Conservation (phyloP, 306 rosid genomes). For the Corylus avellana region DNA sequence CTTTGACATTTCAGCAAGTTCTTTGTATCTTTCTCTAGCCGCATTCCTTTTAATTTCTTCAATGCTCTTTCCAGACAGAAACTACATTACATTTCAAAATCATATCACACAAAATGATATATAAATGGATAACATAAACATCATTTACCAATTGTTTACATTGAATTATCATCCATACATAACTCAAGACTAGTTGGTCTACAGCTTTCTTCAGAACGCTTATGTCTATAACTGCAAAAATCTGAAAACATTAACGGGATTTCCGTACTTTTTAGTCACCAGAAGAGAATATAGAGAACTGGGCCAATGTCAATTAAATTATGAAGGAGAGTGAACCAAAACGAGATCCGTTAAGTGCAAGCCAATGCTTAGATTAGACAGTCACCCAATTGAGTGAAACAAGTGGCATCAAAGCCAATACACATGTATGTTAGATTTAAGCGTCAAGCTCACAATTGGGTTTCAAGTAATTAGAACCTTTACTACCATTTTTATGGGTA, state of each 20-base stretch:
- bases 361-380: too few species aligned
- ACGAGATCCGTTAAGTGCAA: too few species aligned
- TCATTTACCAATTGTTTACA: neutral
- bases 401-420: neutral
- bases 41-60: slow-evolving; percentile 13
- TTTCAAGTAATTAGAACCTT: neutral
- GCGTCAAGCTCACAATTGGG: too few species aligned
- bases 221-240: too few species aligned
- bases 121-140: neutral
- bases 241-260: too few species aligned
- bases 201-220: too few species aligned
- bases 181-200: too few species aligned
- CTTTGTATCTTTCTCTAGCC: slow-evolving; percentile 10
- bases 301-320: too few species aligned
- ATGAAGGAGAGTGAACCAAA: too few species aligned
- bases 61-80: slow-evolving; percentile 17
- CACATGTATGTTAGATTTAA: neutral
- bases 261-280: too few species aligned
- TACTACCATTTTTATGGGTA: neutral
- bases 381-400: too few species aligned
- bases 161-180: neutral
- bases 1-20: slow-evolving; percentile 3
- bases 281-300: too few species aligned
- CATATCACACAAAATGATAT: neutral
- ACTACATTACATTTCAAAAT: slow-evolving; percentile 5